Evolutionary conservation across 2,329 filamentous ascomycete species (phyloP).

Genomic region (Penicillium frequentans): DNA sequence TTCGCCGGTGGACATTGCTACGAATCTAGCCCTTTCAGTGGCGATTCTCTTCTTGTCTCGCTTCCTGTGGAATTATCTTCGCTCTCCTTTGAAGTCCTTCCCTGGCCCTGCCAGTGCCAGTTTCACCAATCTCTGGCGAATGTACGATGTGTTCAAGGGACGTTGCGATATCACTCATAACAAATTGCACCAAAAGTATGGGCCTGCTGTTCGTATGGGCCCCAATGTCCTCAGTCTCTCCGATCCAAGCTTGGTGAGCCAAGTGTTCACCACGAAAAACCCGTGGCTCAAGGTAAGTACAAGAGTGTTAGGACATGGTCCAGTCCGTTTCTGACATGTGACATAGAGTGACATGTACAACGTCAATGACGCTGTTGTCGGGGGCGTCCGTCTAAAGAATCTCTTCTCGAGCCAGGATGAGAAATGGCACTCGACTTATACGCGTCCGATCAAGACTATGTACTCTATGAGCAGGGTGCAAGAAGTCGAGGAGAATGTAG

Average conservation of each 20-base stretch:
- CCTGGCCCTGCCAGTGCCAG: slow-evolving; percentile 69
- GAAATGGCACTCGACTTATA: slow-evolving; percentile 34
- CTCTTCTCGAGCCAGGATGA: slow-evolving; percentile 40
- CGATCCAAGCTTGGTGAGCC: slow-evolving; percentile 69
- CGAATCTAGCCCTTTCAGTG: slow-evolving; percentile 5
- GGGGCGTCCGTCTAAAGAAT: slow-evolving; percentile 35
- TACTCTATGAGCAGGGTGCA: slow-evolving; percentile 32
- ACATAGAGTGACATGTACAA: slow-evolving; percentile 18
- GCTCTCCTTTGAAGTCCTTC: slow-evolving; percentile 45
- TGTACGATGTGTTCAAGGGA: slow-evolving; percentile 65
- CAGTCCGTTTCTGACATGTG: not conserved
- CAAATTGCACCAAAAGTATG: slow-evolving; percentile 67
- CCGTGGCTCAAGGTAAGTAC: slow-evolving; percentile 28
- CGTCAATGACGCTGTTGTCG: slow-evolving; percentile 25
- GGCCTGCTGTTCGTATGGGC: slow-evolving; percentile 71
- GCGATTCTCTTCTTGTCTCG: slow-evolving; percentile 12
- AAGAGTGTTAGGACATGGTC: not conserved
- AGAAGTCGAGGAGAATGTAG: slow-evolving; percentile 22
- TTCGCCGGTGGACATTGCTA: slow-evolving; percentile 3
- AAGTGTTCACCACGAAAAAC: slow-evolving; percentile 77
- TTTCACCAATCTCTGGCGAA: slow-evolving; percentile 71
- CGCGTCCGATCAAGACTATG: slow-evolving; percentile 38
- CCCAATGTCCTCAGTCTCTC: slow-evolving; percentile 74
- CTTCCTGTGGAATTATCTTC: slow-evolving; percentile 17
- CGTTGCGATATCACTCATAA: slow-evolving; percentile 67